Evolutionary conservation across 768 basidiomycete genomes (phyloP).

Genomic region (Trametes punicea): DNA sequence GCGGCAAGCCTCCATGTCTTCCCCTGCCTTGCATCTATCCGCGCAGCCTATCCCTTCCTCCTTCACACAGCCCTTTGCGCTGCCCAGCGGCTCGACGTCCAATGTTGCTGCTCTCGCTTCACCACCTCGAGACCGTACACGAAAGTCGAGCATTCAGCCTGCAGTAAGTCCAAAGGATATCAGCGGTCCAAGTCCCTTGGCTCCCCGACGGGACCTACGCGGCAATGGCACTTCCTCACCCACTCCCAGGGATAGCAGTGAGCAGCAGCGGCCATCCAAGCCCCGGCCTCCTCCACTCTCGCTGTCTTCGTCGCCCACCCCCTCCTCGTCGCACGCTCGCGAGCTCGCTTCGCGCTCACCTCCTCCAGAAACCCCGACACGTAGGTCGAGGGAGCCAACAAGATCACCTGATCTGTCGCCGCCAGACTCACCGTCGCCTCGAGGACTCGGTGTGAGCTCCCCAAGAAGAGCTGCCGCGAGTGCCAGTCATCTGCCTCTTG

Average conservation of each 20-base stretch:
- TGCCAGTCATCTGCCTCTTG: conserved; percentile 40
- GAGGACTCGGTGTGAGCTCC: conserved; percentile 34
- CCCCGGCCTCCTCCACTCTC: conserved; percentile 24
- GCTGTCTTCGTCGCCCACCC: conserved; percentile 19
- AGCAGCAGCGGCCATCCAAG: conserved; percentile 29
- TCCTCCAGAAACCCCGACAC: conserved; percentile 32
- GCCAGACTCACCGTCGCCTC: conserved; percentile 44
- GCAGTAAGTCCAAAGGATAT: conserved; percentile 35
- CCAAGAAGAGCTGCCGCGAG: conserved; percentile 39
- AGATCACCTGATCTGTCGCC: conserved; percentile 36
- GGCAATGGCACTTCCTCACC: conserved; percentile 22
- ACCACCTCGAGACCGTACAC: conserved; percentile 43
- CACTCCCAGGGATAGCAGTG: conserved; percentile 23
- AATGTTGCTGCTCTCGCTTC: conserved; percentile 44
- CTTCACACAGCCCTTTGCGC: conserved; percentile 43
- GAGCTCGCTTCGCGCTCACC: conserved; percentile 19
- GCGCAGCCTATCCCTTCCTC: conserved; percentile 54
- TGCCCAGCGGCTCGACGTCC: conserved; percentile 47
- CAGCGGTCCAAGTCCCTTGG: conserved; percentile 37
- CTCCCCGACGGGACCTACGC: conserved; percentile 33
- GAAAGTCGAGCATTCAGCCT: conserved; percentile 38
- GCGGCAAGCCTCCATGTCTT: conserved; percentile 69
- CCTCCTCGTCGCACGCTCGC: conserved; percentile 14
- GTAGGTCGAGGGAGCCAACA: conserved; percentile 29
- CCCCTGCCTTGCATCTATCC: conserved; percentile 65